Conservation (phyloP, 805 yeast species). For the Sporopachydermia lactativora region DNA sequence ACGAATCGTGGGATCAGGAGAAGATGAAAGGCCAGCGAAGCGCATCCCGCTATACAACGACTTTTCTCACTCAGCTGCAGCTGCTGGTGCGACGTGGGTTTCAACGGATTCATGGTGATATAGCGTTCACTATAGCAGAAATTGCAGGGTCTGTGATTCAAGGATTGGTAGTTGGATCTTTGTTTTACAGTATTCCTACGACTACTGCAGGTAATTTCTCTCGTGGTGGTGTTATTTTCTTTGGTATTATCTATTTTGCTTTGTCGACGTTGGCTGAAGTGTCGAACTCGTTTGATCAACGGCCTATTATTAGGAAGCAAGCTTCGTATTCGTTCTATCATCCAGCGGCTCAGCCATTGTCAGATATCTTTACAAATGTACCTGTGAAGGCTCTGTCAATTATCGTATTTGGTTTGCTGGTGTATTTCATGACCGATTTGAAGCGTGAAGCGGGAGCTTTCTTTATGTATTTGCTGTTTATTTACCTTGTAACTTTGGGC, state of each 20-base stretch:
- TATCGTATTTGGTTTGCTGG: conserved; percentile 31
- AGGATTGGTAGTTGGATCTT: conserved; percentile 42
- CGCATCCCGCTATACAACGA: conserved; percentile 29
- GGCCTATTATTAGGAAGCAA: conserved; percentile 47
- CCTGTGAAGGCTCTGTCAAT: conserved; percentile 33
- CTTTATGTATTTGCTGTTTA: conserved; percentile 31
- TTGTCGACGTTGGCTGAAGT: conserved; percentile 32
- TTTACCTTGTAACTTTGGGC: conserved; percentile 28
- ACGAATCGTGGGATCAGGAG: conserved; percentile 23
- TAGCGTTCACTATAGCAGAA: conserved; percentile 31
- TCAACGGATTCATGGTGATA: conserved; percentile 44
- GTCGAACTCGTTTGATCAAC: conserved; percentile 27
- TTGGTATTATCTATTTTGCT: conserved; percentile 29
- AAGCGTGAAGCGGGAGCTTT: conserved; percentile 39
- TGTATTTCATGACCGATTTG: conserved; percentile 41
- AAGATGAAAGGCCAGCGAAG: conserved; percentile 24
- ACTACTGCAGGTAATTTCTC: conserved; percentile 35
- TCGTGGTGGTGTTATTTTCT: conserved; percentile 39
- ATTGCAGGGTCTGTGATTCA: conserved; percentile 35
- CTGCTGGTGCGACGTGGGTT: conserved; percentile 34
- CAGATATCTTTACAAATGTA: conserved; percentile 44
- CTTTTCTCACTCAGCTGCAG: conserved; percentile 33
- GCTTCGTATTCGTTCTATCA: conserved; percentile 42
- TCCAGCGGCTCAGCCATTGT: conserved; percentile 51
- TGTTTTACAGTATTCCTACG: conserved; percentile 30